These are phyloP conservation scores for Colletotrichum lini DNA, from an alignment of 2,329 filamentous ascomycete species.

Conservation along the genomic window DNA sequence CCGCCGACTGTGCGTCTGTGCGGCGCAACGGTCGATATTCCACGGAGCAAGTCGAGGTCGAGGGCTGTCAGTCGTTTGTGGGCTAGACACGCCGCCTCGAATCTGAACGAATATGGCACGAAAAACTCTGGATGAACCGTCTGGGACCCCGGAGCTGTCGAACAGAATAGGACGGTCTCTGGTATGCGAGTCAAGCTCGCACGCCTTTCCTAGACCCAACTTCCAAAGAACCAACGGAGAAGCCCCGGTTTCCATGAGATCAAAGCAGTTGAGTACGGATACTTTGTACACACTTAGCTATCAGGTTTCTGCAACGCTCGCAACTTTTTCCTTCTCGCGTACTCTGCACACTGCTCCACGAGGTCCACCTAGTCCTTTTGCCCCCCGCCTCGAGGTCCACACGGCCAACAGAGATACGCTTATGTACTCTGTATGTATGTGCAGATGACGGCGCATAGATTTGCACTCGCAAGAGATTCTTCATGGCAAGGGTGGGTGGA, in stretches of 20 bases:
- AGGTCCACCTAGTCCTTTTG: constrained; percentile 31
- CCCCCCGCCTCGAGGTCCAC: constrained; percentile 28
- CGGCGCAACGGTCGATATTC: not conserved
- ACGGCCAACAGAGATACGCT: not conserved
- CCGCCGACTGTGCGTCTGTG: constrained; percentile 12
- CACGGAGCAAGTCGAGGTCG: not conserved
- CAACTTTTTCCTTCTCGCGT: constrained; percentile 3
- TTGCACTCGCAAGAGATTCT: constrained; percentile 20
- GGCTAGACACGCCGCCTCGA: not conserved
- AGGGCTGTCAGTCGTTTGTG: not conserved
- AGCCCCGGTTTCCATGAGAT: constrained; percentile 8
- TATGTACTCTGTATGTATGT: too few species aligned
- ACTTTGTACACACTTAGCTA: too few species aligned
- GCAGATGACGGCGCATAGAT: constrained; percentile 8
- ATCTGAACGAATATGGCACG: not conserved
- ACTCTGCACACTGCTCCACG: constrained; percentile 12
- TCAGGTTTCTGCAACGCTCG: constrained; percentile 18
- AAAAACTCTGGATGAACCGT: not conserved
- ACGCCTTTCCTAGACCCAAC: too few species aligned
- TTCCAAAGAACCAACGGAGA: not conserved
- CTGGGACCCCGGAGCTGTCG: not conserved
- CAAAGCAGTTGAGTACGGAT: too few species aligned
- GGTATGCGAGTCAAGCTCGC: constrained; percentile 21
- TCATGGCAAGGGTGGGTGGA: constrained; percentile 14
- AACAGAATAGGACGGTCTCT: not conserved